A percentile compares a stretch with the other conserved stretches of the same genome.
Conservation (phyloP, 2,329 filamentous ascomycete species). For the Blumeriella jaapii region DNA sequence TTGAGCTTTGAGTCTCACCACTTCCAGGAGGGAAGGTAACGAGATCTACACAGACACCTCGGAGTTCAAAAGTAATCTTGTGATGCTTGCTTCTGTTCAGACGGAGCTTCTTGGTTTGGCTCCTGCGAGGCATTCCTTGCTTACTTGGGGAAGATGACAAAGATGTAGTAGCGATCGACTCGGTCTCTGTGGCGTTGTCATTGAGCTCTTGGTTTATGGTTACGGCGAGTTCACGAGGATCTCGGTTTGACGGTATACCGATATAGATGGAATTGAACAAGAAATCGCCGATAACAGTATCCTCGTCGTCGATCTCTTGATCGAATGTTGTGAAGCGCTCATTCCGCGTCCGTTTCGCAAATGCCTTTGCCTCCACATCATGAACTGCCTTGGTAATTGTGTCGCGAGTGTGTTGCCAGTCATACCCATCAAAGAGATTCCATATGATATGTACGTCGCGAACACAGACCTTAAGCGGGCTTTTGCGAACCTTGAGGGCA, state of each 20-base stretch:
- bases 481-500: constrained; percentile 46
- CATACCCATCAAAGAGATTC: constrained; percentile 96
- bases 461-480: constrained; percentile 66
- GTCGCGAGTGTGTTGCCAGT: constrained; percentile 82
- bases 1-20: constrained; percentile 75
- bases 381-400: constrained; percentile 80
- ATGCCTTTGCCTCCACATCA: constrained; percentile 72
- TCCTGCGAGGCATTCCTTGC: constrained; percentile 28
- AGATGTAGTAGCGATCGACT: constrained; percentile 72
- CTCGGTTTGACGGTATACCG: constrained; percentile 74
- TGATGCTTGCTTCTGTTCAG: constrained; percentile 79
- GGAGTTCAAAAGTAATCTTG: constrained; percentile 91
- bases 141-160: constrained; percentile 46
- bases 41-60: constrained; percentile 72
- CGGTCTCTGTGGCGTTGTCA: constrained; percentile 77
- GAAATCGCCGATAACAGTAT: constrained; percentile 84
- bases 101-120: constrained; percentile 49
- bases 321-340: constrained; percentile 40
- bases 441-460: constrained; percentile 89
- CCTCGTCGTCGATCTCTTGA: constrained; percentile 66
- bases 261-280: constrained; percentile 99
- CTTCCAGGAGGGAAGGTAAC: constrained; percentile 65
- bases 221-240: constrained; percentile 68
- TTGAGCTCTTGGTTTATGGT: constrained; percentile 85
- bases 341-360: constrained; percentile 56